Conservation (phyloP, 2,329 filamentous ascomycete species). For the Curvularia sp. region DNA sequence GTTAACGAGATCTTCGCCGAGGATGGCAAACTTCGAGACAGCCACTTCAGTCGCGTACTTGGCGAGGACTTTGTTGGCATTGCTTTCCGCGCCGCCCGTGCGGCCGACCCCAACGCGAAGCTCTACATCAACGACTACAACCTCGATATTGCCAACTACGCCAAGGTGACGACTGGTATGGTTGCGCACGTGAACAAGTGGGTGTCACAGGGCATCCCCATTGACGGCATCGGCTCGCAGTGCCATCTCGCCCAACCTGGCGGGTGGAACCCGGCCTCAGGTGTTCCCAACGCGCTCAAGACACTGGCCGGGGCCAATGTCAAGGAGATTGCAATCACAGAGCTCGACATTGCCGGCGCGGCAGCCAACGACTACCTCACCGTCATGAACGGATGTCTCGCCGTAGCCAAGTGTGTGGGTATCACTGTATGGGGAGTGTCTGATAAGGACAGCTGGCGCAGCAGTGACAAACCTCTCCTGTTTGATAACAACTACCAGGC, state of each 20-base stretch:
- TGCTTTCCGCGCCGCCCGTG: slow-evolving; percentile 72
- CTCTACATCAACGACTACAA: slow-evolving; percentile 78
- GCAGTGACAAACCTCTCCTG: slow-evolving; percentile 50
- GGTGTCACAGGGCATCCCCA: slow-evolving; percentile 67
- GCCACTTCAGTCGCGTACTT: slow-evolving; percentile 71
- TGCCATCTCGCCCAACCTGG: slow-evolving; percentile 57
- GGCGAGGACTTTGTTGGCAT: slow-evolving; percentile 74
- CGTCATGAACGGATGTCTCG: slow-evolving; percentile 63
- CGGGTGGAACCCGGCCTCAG: slow-evolving; percentile 52
- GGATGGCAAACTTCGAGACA: slow-evolving; percentile 65
- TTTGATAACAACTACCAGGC: slow-evolving; percentile 53
- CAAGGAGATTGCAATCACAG: slow-evolving; percentile 68
- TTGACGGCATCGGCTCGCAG: slow-evolving; percentile 70
- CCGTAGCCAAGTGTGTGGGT: slow-evolving; percentile 66
- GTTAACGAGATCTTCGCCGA: slow-evolving; percentile 61
- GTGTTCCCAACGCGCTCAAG: slow-evolving; percentile 59
- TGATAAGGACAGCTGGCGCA: slow-evolving; percentile 55
- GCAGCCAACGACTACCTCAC: slow-evolving; percentile 65
- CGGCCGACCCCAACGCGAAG: slow-evolving; percentile 71
- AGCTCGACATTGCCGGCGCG: slow-evolving; percentile 70
- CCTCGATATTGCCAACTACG: slow-evolving; percentile 66
- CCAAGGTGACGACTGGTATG: slow-evolving; percentile 64
- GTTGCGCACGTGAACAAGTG: slow-evolving; percentile 68
- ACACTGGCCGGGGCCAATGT: slow-evolving; percentile 60
- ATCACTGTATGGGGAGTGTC: slow-evolving; percentile 68